Evolutionary conservation across 2,329 filamentous ascomycete genomes (phyloP), one percentile per base, ranked within the genome.

Genomic region (Chaetomium sp.): DNA sequence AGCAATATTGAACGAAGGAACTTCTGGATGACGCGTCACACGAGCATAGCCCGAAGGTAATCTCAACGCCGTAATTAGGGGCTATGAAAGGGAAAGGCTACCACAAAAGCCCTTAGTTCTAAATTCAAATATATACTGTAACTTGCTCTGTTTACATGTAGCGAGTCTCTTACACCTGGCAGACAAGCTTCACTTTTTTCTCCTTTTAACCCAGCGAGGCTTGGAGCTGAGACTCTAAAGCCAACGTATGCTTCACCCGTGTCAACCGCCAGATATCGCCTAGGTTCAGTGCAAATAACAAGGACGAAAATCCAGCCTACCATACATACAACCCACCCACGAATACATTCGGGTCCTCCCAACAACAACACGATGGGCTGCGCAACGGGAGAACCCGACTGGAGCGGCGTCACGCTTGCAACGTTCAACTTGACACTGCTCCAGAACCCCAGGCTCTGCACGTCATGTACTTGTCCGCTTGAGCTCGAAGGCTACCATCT

Each of bases 401-500:
- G 63, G 63, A 54, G 29, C 58, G 27, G 23, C n/a, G 49, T 55
- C 31, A 58, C 54, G 33, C 54, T 65, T 35, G 45, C 10, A 6
- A 65, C 31, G 8, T 58, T 62, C 54, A 65, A 65, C 63, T 31
- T 9, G 33, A 62, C 63, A 3, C 59, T 65, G 3, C 58, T 65
- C 45, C 2, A 12, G 3, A 33, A 57, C 33, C 63, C 63, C 3
- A 19, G 6, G 33, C 54, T 62, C 16, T 65, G 63, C 53, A 65
- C 53, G n/a, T 10, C 53, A 13, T 65, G 63, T 57, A 66, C 57
- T 6, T 66, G 60, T 16, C 64, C 64, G 10, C 60, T 66, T 35
- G 23, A 53, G 19, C 27, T 63, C 25, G 49, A 65, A 7, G 63
- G 59, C 58, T n/a, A 29, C 45, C n/a, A 49, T 7, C 27, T 62